phyloP scores from a whole-genome alignment of 2,329 filamentous ascomycete species.

The Exserohilum rostratum region DNA sequence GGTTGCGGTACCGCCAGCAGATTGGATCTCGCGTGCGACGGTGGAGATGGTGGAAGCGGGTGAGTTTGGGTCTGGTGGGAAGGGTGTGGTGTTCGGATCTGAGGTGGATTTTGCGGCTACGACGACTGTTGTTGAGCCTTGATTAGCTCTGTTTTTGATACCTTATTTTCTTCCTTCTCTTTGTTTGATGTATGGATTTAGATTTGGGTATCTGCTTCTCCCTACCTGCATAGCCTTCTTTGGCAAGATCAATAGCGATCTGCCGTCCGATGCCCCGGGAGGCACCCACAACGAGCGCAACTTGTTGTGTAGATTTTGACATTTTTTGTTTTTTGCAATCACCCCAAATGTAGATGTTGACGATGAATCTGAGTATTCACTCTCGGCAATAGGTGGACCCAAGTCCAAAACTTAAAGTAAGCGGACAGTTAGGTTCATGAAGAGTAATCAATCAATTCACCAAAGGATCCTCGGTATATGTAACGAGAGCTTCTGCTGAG shows the following conservation, averaged over 20 bases:
- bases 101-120: constrained; percentile 78
- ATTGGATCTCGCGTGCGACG: constrained; percentile 74
- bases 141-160: too few species aligned
- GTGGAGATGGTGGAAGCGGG: constrained; percentile 77
- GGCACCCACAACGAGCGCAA: constrained; percentile 75
- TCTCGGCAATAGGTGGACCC: too few species aligned
- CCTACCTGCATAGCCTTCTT: constrained; percentile 71
- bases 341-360: background rate
- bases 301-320: constrained; percentile 48
- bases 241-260: constrained; percentile 77
- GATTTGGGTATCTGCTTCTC: background rate
- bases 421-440: too few species aligned
- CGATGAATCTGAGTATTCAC: too few species aligned
- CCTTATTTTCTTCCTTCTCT: background rate
- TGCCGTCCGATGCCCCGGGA: constrained; percentile 83
- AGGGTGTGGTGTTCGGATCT: constrained; percentile 62
- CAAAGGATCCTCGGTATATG: too few species aligned
- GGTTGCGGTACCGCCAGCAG: constrained; percentile 67
- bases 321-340: constrained; percentile 8
- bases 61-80: constrained; percentile 80
- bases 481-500: too few species aligned
- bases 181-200: background rate
- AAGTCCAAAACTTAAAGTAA: too few species aligned
- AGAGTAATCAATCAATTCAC: too few species aligned
- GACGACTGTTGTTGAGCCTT: constrained; percentile 64